Evolutionary conservation across 495 filamentous ascomycete species (phyloP).

Genomic region (Aspergillus sclerotioniger): DNA sequence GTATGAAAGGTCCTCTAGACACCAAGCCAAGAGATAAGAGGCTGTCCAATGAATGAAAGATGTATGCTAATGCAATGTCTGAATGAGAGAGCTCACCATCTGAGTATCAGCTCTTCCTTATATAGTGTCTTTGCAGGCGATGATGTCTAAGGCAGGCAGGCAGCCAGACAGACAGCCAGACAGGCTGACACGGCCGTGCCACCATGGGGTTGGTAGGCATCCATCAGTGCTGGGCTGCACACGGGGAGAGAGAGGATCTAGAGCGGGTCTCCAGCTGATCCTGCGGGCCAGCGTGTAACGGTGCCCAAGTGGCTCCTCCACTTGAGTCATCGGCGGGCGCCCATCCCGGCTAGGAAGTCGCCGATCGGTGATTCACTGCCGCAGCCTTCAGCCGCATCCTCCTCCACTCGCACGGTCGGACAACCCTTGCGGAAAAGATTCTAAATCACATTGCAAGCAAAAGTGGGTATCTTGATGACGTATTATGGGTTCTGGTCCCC

Average conservation of each 20-base stretch:
- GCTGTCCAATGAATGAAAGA: neutral
- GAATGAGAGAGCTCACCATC: neutral
- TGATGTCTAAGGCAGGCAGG: neutral
- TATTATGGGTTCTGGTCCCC: neutral
- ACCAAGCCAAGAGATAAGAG: neutral
- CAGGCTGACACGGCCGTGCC: neutral
- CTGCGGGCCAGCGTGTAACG: neutral
- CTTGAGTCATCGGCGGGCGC: conserved; percentile 7
- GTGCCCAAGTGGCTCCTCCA: neutral
- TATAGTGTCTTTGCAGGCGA: neutral
- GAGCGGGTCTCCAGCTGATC: neutral
- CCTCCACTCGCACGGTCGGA: neutral
- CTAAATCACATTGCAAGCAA: conserved; percentile 1
- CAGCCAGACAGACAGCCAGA: neutral
- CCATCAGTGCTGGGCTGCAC: neutral
- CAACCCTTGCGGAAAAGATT: neutral
- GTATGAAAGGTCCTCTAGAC: no score
- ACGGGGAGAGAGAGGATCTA: neutral
- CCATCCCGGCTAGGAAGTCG: neutral
- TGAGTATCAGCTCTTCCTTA: neutral
- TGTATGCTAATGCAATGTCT: neutral
- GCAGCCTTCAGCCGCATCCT: neutral
- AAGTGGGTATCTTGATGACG: conserved; percentile 13
- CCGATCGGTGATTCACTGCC: neutral
- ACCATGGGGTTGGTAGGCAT: neutral